Evolutionary conservation across 2,329 filamentous ascomycete genomes (phyloP).

Genomic region (Aureobasidium melanogenum): DNA sequence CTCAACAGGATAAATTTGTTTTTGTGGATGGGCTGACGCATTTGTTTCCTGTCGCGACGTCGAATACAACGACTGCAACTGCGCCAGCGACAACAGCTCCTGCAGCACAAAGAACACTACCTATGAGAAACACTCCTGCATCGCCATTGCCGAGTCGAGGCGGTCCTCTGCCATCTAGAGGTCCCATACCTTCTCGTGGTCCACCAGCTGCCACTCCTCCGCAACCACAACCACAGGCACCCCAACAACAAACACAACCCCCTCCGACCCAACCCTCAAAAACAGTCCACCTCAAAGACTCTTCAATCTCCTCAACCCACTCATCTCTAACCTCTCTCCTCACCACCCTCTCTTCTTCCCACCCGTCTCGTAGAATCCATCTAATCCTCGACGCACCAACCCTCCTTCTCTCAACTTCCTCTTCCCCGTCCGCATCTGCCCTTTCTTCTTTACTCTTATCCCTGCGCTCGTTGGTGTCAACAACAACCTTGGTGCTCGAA

Average conservation of each 20-base stretch:
- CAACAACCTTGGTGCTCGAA: slow-evolving; percentile 58
- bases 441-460: slow-evolving; percentile 24
- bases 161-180: slow-evolving; percentile 4
- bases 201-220: background rate
- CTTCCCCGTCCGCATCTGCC: slow-evolving; percentile 17
- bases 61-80: slow-evolving; percentile 17
- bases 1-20: slow-evolving; percentile 51
- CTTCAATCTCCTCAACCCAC: slow-evolving; percentile 14
- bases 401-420: slow-evolving; percentile 30
- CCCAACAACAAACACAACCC: background rate
- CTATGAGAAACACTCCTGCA: background rate
- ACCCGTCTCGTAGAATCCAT: slow-evolving; percentile 24
- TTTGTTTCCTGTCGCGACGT: slow-evolving; percentile 37
- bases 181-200: background rate
- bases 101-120: background rate
- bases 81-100: background rate
- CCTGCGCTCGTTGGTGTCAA: slow-evolving; percentile 48
- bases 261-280: background rate
- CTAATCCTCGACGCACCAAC: slow-evolving; percentile 39
- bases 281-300: background rate
- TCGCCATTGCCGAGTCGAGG: background rate
- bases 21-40: slow-evolving; percentile 68
- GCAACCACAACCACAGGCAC: background rate
- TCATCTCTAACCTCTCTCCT: slow-evolving; percentile 21
- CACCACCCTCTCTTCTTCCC: slow-evolving; percentile 20